phyloP scores from a whole-genome alignment of 805 yeast species.

The Barnettozyma salicaria region DNA sequence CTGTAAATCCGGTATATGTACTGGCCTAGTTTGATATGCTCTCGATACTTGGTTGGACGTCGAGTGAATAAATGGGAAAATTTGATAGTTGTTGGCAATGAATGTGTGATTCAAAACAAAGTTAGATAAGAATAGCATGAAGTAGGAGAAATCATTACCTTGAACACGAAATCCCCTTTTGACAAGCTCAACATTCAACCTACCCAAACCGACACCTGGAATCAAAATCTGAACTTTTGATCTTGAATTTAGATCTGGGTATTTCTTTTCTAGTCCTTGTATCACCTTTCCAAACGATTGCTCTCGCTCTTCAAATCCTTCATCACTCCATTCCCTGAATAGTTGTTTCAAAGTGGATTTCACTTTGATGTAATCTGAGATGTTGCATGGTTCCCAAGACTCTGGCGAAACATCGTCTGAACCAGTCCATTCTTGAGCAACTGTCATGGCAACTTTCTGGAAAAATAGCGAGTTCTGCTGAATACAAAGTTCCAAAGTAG shows the following conservation, averaged over 20 bases:
- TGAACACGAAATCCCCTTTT: constrained; percentile 52
- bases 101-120: constrained; percentile 45
- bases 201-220: constrained; percentile 63
- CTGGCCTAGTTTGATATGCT: constrained; percentile 42
- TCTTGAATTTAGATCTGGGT: constrained; percentile 34
- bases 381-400: constrained; percentile 37
- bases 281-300: constrained; percentile 35
- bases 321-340: constrained; percentile 56
- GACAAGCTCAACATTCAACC: constrained; percentile 52
- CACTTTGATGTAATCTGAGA: constrained; percentile 50
- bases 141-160: constrained; percentile 63
- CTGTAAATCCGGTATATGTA: constrained; percentile 47
- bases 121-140: constrained; percentile 54
- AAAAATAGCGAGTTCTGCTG: constrained; percentile 40
- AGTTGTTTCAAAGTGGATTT: constrained; percentile 49
- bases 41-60: constrained; percentile 41
- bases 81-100: constrained; percentile 33
- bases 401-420: constrained; percentile 29
- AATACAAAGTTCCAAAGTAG: constrained; percentile 37
- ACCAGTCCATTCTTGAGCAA: constrained; percentile 51
- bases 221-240: constrained; percentile 40
- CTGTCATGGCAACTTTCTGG: constrained; percentile 34
- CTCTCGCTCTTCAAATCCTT: constrained; percentile 43
- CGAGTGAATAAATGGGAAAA: constrained; percentile 53
- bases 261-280: constrained; percentile 26